Conservation (phyloP, 805 yeast species). For the Kodamaea laetipori region DNA sequence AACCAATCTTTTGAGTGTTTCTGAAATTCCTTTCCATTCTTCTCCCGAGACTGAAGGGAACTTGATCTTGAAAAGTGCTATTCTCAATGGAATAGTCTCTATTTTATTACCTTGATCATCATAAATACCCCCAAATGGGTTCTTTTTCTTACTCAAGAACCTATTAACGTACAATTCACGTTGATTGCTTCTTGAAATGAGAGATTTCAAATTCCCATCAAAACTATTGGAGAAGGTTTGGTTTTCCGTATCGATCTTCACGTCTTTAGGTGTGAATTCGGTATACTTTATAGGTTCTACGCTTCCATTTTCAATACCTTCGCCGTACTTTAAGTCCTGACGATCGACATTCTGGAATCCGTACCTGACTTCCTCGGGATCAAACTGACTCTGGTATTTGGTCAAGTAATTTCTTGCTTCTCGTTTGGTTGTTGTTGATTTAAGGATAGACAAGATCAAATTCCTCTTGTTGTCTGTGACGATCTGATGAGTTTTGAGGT, state of each 20-base stretch:
- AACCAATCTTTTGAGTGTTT: constrained; percentile 55
- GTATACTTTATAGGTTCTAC: too few relatives aligned
- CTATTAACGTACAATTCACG: constrained; percentile 36
- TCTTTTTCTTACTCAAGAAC: constrained; percentile 26
- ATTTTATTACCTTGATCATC: constrained; percentile 25
- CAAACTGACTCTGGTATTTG: constrained; percentile 59
- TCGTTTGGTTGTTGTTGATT: constrained; percentile 90
- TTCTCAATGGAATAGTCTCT: constrained; percentile 45
- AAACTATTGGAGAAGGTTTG: background rate
- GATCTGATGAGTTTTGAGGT: constrained; percentile 32
- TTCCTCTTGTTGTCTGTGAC: constrained; percentile 58
- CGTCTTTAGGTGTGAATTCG: background rate
- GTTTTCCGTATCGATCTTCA: constrained; percentile 14
- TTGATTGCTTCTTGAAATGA: constrained; percentile 21
- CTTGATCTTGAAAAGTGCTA: constrained; percentile 59
- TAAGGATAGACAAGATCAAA: constrained; percentile 78
- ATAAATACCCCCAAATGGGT: constrained; percentile 38
- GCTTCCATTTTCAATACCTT: too few relatives aligned
- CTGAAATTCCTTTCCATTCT: constrained; percentile 50
- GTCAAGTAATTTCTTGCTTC: constrained; percentile 82
- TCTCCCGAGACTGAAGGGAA: constrained; percentile 33
- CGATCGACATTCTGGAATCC: constrained; percentile 11
- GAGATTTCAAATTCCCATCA: constrained; percentile 9
- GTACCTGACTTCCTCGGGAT: constrained; percentile 12
- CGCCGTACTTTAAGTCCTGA: background rate